These are phyloP conservation scores for Thelonectria rubi DNA, from an alignment of 2,329 filamentous ascomycete species.

Conservation along the genomic window DNA sequence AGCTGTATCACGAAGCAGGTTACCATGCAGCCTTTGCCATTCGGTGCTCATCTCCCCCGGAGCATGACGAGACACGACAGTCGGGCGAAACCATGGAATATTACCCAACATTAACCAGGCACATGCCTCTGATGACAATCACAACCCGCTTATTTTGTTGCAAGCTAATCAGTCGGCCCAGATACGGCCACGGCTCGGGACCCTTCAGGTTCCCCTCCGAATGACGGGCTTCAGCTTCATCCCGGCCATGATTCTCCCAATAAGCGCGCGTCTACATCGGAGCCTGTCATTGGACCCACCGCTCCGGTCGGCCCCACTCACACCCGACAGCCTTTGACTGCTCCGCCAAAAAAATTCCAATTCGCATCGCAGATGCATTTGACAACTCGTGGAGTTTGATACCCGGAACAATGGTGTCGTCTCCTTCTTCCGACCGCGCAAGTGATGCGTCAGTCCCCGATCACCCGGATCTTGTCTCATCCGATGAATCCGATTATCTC, in stretches of 20 bases:
- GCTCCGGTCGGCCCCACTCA: conserved; percentile 17
- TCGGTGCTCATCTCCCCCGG: not conserved
- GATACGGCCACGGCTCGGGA: not conserved
- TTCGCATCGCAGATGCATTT: conserved; percentile 30
- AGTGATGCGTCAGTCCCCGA: conserved; percentile 27
- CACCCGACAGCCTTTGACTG: conserved; percentile 34
- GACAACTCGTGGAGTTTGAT: conserved; percentile 35
- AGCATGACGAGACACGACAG: not conserved
- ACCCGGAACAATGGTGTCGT: conserved; percentile 34
- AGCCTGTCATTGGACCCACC: conserved; percentile 26
- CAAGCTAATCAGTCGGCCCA: not conserved
- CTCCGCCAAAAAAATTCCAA: conserved; percentile 42
- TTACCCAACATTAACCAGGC: conserved; percentile 3
- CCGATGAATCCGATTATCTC: conserved; percentile 59
- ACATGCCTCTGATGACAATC: conserved; percentile 21
- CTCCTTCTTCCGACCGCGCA: conserved; percentile 31
- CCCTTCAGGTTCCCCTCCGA: conserved; percentile 6
- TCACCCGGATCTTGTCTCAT: conserved; percentile 32
- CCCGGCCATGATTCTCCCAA: conserved; percentile 18
- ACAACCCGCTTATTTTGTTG: conserved; percentile 17
- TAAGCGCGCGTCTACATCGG: conserved; percentile 44
- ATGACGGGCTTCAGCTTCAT: not conserved
- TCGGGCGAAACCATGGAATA: too few species aligned
- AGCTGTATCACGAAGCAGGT: conserved; percentile 10
- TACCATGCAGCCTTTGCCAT: not conserved